These are phyloP conservation scores for Protostelium mycophagum DNA, from an alignment of 78 protist species.

Conservation along the genomic window DNA sequence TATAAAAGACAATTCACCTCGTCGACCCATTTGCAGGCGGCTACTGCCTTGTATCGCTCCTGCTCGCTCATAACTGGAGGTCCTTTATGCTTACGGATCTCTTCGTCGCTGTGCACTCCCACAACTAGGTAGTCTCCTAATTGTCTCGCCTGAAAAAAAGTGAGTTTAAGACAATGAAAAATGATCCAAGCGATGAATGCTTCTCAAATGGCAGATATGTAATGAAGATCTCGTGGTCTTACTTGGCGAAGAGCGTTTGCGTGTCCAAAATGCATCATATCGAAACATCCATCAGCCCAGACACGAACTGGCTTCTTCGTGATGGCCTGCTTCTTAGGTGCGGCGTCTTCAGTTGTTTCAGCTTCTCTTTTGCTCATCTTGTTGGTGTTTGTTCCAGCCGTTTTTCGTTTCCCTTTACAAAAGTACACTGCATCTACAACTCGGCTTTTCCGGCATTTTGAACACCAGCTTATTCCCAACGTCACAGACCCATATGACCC, in stretches of 20 bases:
- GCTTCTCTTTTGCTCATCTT: neutral
- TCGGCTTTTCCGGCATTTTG: no score
- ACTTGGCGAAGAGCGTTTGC: slow-evolving; percentile 83
- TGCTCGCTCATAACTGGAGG: slow-evolving; percentile 89
- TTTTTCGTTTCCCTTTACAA: no score
- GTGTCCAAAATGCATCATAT: slow-evolving; percentile 91
- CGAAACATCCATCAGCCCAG: slow-evolving; percentile 89
- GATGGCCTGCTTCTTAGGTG: neutral
- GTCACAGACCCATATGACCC: no score
- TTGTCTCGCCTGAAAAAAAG: slow-evolving; percentile 46
- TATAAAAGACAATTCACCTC: no score
- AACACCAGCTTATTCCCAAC: no score
- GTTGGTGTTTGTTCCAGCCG: no score
- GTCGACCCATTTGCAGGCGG: slow-evolving; percentile 95
- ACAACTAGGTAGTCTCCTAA: slow-evolving; percentile 79
- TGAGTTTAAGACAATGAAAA: neutral
- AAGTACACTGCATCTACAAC: no score
- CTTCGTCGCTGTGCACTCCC: slow-evolving; percentile 90
- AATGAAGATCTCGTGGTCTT: neutral
- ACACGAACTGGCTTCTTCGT: slow-evolving; percentile 53
- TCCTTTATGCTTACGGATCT: slow-evolving; percentile 81
- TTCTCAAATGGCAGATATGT: slow-evolving; percentile 12
- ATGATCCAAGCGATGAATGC: neutral
- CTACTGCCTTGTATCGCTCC: slow-evolving; percentile 85
- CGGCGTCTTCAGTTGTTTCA: neutral